Evolutionary conservation across 805 yeast species (phyloP).

Genomic region (Jamesozyma jinghongensis): DNA sequence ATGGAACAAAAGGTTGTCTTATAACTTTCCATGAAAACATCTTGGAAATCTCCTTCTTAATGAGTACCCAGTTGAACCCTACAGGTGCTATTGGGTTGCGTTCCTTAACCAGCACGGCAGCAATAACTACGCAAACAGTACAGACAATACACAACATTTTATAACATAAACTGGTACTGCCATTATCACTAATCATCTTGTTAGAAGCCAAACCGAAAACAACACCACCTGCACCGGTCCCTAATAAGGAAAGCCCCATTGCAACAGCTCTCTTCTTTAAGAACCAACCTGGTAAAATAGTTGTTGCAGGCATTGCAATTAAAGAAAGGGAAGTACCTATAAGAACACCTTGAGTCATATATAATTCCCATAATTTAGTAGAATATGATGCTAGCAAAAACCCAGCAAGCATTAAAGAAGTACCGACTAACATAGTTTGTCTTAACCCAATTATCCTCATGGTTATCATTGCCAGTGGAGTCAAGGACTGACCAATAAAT

Average conservation of each 20-base stretch:
- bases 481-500: constrained; percentile 42
- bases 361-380: constrained; percentile 53
- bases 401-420: constrained; percentile 44
- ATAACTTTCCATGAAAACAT: constrained; percentile 13
- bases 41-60: constrained; percentile 17
- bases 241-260: constrained; percentile 40
- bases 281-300: constrained; percentile 64
- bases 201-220: constrained; percentile 35
- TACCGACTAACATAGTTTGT: constrained; percentile 41
- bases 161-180: constrained; percentile 38
- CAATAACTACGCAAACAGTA: constrained; percentile 31
- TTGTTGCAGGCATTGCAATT: constrained; percentile 50
- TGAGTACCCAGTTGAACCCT: constrained; percentile 20
- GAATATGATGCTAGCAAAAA: constrained; percentile 53
- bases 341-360: constrained; percentile 57
- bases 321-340: constrained; percentile 46
- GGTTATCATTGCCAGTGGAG: constrained; percentile 47
- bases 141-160: constrained; percentile 31
- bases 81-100: constrained; percentile 31
- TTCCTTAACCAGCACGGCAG: constrained; percentile 38
- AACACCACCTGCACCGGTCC: constrained; percentile 48
- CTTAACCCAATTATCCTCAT: constrained; percentile 44
- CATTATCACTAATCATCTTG: constrained; percentile 34
- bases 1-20: constrained; percentile 22
- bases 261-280: constrained; percentile 50